Conservation (phyloP, 2,329 filamentous ascomycete species). For the Colletotrichum tropicale region DNA sequence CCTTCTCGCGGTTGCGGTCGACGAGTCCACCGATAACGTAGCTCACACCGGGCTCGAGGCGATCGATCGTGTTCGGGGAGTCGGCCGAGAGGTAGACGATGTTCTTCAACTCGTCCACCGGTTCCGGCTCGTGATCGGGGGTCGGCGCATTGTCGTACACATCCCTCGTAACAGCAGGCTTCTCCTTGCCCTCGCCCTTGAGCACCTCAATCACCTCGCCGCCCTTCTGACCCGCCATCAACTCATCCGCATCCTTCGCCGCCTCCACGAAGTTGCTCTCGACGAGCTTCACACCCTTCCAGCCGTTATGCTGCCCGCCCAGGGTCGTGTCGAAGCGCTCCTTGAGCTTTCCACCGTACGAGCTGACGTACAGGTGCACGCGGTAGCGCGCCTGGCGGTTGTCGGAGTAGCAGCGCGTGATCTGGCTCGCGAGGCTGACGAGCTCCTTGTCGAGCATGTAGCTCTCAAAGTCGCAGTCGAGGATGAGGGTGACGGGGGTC, state of each 20-base stretch:
- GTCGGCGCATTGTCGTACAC: conserved; percentile 36
- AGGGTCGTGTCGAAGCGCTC: conserved; percentile 82
- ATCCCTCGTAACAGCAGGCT: conserved; percentile 35
- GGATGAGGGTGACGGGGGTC: conserved; percentile 78
- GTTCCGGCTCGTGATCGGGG: conserved; percentile 31
- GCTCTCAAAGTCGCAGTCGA: conserved; percentile 92
- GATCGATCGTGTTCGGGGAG: conserved; percentile 81
- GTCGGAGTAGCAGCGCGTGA: conserved; percentile 89
- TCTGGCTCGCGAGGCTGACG: conserved; percentile 80
- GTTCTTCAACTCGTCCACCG: conserved; percentile 38
- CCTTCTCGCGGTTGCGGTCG: conserved; percentile 96
- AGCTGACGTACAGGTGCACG: conserved; percentile 76
- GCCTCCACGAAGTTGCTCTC: conserved; percentile 77
- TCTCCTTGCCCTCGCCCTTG: conserved; percentile 35
- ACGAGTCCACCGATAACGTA: conserved; percentile 96
- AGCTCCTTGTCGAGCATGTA: conserved; percentile 89
- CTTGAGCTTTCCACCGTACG: conserved; percentile 77
- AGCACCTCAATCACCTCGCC: conserved; percentile 67
- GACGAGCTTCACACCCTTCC: conserved; percentile 79
- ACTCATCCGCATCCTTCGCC: conserved; percentile 66
- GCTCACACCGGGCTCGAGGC: conserved; percentile 84
- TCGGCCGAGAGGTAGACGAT: conserved; percentile 92
- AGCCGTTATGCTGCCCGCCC: conserved; percentile 72
- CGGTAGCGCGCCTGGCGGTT: conserved; percentile 74
- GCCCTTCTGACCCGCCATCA: conserved; percentile 65